Base-by-base conservation (phyloP, 1,284 basidiomycete species). In the Pascua sp. region DNA sequence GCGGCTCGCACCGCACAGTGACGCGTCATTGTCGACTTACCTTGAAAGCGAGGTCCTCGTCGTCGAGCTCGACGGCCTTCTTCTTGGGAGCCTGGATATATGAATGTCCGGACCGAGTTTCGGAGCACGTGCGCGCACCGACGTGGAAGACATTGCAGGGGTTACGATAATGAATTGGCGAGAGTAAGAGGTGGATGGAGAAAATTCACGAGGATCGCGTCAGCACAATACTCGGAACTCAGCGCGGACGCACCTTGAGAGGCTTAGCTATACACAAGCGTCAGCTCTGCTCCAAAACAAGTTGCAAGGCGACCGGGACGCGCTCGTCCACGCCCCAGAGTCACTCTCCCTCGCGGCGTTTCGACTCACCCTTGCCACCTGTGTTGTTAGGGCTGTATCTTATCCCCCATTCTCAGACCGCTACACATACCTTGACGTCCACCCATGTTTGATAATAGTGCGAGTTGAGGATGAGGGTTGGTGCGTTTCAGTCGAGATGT, bases 21-120 rank as follows among this genome's bases (percentile, higher is more conserved):
- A 13, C 18, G 17, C n/a, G n/a, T n/a, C n/a, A n/a, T n/a, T n/a
- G 10, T 17, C 8, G 4, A 48, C 55, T 11, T 44, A 53, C 52
- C 8, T 63, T 55, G 63, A 68, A 66, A 11, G 70, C 70, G 15
- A 61, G 43, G 57, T 73, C 71, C 40, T 73, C 71, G 11, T 73
- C 71, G 55, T 73, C 71, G 17, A 67, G 51, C 57, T 69, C 67
- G 49, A 62, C 62, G 37, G 2, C 32, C 36, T 43, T 15, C 60
- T 61, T 61, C 54, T 61, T 61, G 55, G 59, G 59, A 44, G 59
- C 59, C 59, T 60, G 49, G 15, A 44, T 18, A 10, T n/a, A 24
- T 1, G 1, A 40, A 15, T 16, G 4, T 10, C 13, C 8, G 42
- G 24, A 43, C 36, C 16, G 17, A 11, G 32, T 1, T 37, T 15